Percentiles rank a stretch among this genome's conserved stretches.
These are phyloP conservation scores for Fragilariopsis cylindrus DNA, from an alignment of 108 stramenopile species.

Conservation along the genomic window DNA sequence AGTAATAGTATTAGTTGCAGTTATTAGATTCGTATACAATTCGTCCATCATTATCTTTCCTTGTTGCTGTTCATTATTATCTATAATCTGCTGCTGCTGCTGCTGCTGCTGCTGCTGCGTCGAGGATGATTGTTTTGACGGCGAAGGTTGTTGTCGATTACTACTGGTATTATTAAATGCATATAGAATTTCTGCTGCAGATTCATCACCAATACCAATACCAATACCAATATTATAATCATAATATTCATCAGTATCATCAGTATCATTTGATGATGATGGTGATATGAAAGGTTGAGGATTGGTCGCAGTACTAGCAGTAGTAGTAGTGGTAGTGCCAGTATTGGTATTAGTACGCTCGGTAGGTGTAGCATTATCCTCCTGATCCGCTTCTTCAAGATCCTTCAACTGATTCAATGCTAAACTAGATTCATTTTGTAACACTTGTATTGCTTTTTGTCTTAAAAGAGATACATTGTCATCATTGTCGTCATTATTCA, in stretches of 20 bases:
- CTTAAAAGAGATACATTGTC: not conserved
- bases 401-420: constrained; percentile 19
- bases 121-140: not conserved
- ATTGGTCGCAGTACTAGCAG: not conserved
- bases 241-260: not conserved
- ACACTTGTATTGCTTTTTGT: not conserved
- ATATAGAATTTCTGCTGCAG: constrained; percentile 10
- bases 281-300: not conserved
- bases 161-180: not conserved
- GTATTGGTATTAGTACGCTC: not conserved
- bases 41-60: too few relatives aligned
- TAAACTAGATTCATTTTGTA: not conserved
- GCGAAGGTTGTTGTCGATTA: not conserved
- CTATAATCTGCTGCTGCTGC: not conserved
- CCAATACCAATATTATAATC: not conserved
- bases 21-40: too few relatives aligned
- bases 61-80: not conserved
- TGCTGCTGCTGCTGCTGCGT: not conserved
- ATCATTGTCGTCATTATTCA: not conserved
- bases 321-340: not conserved
- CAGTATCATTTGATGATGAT: not conserved
- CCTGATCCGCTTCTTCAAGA: not conserved
- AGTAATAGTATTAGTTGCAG: too few relatives aligned
- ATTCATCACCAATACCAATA: not conserved
- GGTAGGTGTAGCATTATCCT: not conserved